A percentile compares a stretch with the other conserved stretches of the same genome.
Conservation (phyloP, 257 asterid species). For the Solanum paucissectum region DNA sequence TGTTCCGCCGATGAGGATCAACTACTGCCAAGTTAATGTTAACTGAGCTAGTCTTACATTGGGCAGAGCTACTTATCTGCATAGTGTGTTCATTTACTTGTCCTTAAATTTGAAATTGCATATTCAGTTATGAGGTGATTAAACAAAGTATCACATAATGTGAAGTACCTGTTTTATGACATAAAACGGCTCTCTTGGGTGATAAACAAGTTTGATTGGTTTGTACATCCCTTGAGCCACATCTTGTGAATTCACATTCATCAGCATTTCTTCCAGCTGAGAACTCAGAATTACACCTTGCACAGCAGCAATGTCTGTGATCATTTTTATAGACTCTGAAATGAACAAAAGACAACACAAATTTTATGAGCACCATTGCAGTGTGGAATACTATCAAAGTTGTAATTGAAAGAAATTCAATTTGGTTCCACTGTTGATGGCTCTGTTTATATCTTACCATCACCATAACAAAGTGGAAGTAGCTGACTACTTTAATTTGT, state of each 20-base stretch:
- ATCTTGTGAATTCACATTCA: constrained; percentile 43
- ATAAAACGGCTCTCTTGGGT: constrained; percentile 76
- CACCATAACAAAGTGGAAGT: background rate
- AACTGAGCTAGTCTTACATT: background rate
- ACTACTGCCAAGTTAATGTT: background rate
- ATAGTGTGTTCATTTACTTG: background rate
- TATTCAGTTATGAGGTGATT: background rate
- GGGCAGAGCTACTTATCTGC: background rate
- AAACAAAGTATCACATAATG: background rate
- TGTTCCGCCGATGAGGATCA: background rate
- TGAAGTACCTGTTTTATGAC: constrained; percentile 56
- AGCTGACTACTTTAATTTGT: background rate
- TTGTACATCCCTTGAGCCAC: constrained; percentile 29
- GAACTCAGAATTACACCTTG: constrained; percentile 76
- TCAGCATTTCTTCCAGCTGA: constrained; percentile 65
- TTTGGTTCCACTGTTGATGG: background rate
- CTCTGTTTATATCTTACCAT: background rate
- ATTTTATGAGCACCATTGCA: background rate
- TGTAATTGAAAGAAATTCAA: background rate
- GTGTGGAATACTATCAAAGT: background rate
- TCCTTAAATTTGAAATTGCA: background rate
- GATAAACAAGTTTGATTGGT: constrained; percentile 64
- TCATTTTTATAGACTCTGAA: constrained; percentile 48
- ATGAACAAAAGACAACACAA: background rate
- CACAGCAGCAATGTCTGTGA: constrained; percentile 59